Evolutionary conservation across 106 monocot genomes (phyloP).

Genomic region (Posidonia australis): DNA sequence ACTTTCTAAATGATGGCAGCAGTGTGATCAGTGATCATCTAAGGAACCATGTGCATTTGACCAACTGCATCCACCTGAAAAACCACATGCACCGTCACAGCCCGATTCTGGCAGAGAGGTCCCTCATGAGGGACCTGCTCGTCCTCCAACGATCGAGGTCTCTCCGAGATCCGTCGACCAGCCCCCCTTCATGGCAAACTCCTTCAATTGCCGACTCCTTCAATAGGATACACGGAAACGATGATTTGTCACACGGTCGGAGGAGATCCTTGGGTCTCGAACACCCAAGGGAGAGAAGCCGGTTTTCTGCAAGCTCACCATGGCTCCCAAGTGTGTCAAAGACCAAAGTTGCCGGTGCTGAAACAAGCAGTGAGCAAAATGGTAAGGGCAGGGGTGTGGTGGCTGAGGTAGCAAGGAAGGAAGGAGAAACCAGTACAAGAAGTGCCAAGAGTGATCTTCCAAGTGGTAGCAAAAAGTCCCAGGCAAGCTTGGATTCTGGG

Average conservation of each 20-base stretch:
- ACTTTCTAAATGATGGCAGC: conserved; percentile 16
- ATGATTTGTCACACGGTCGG: conserved; percentile 19
- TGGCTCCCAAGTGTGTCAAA: conserved; percentile 10
- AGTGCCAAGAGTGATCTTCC: conserved; percentile 6
- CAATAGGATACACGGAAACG: conserved; percentile 15
- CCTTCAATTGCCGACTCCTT: conserved; percentile 22
- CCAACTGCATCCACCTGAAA: conserved; percentile 88
- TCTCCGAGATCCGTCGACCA: conserved; percentile 78
- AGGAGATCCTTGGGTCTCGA: conserved; percentile 40
- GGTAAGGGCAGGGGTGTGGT: conserved; percentile 3
- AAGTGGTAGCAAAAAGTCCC: neutral
- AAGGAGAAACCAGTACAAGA: conserved; percentile 15
- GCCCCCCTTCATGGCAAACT: conserved; percentile 64
- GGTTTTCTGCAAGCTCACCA: conserved; percentile 28
- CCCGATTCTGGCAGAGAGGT: conserved; percentile 42
- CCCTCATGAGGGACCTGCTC: conserved; percentile 67
- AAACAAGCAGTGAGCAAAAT: conserved; percentile 2
- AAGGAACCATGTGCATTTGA: conserved; percentile 72
- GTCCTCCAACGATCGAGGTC: conserved; percentile 75
- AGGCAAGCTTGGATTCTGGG: neutral
- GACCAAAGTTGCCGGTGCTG: conserved; percentile 17
- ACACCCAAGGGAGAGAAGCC: conserved; percentile 15
- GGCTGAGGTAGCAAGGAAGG: conserved; percentile 1
- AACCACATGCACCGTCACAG: conserved; percentile 60
- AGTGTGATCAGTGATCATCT: conserved; percentile 37